phyloP scores from a whole-genome alignment of 108 stramenopile genomes.

The Conticribra guillardii region DNA sequence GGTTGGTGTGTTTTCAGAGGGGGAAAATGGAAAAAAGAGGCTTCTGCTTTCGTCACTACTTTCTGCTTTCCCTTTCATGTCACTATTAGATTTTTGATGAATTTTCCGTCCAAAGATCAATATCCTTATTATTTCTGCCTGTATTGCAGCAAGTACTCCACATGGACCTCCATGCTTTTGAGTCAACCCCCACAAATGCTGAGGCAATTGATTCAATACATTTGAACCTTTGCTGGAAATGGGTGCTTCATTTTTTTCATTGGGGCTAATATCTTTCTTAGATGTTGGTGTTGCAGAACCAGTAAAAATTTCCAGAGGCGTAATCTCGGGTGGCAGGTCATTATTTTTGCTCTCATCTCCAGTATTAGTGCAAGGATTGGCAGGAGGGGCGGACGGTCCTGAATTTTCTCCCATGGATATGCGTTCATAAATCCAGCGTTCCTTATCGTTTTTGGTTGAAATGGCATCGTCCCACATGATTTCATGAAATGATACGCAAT shows the following conservation, averaged over 20 bases:
- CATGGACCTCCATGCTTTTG: slow-evolving; percentile 91
- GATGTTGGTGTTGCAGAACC: not conserved
- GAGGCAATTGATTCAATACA: too few relatives aligned
- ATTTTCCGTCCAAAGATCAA: slow-evolving; percentile 56
- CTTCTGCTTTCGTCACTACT: slow-evolving; percentile 1
- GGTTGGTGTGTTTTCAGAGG: not conserved
- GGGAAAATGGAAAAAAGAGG: slow-evolving; percentile 22
- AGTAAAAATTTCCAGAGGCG: slow-evolving; percentile 33
- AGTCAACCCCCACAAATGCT: slow-evolving; percentile 72
- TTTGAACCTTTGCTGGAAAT: too few relatives aligned
- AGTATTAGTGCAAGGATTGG: not conserved
- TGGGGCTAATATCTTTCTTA: slow-evolving; percentile 2
- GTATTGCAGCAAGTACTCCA: slow-evolving; percentile 84
- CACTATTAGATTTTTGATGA: not conserved
- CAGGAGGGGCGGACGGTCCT: not conserved
- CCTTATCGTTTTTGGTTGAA: slow-evolving; percentile 66
- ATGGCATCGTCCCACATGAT: slow-evolving; percentile 62
- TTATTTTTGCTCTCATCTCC: slow-evolving; percentile 10
- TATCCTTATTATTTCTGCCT: slow-evolving; percentile 79
- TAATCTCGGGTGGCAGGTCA: slow-evolving; percentile 1
- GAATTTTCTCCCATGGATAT: slow-evolving; percentile 30
- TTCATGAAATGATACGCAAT: slow-evolving; percentile 16
- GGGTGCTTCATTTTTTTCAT: too few relatives aligned
- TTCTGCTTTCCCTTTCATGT: not conserved
- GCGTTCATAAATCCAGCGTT: slow-evolving; percentile 68